Percentiles rank a stretch among this genome's conserved stretches.
These are phyloP conservation scores for Pseudogymnoascus sp. DNA, from an alignment of 2,329 filamentous ascomycete species.

Conservation along the genomic window DNA sequence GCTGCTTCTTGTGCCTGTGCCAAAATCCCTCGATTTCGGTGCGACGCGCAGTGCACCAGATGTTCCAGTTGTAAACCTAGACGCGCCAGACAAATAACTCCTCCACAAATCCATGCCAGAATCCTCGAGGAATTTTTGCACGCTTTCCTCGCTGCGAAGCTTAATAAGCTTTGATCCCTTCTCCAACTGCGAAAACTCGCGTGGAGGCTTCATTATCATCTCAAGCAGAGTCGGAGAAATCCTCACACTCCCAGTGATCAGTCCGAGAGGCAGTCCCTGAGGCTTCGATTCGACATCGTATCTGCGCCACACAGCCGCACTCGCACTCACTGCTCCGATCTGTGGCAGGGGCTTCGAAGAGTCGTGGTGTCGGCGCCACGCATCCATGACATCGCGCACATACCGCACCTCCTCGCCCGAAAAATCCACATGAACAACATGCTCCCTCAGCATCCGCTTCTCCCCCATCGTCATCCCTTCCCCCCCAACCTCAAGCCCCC, in stretches of 20 bases:
- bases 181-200: constrained; percentile 13
- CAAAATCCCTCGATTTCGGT: background rate
- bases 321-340: too few relatives aligned
- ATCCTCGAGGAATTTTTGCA: background rate
- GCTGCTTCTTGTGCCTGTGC: background rate
- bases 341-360: background rate
- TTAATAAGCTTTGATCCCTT: constrained; percentile 1
- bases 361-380: background rate
- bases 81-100: background rate
- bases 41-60: background rate
- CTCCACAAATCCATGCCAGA: background rate
- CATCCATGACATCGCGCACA: background rate
- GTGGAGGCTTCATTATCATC: constrained; percentile 10
- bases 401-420: background rate
- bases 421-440: constrained; percentile 8
- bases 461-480: background rate
- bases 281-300: background rate
- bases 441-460: background rate
- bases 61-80: background rate
- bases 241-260: background rate
- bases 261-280: background rate
- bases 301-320: background rate
- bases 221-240: background rate
- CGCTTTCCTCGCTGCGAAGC: background rate
- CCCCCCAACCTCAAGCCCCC: background rate